Evolutionary conservation across 108 stramenopile genomes (phyloP), one percentile per base, ranked within the genome.

Genomic region (Discostella pseudostelligera): DNA sequence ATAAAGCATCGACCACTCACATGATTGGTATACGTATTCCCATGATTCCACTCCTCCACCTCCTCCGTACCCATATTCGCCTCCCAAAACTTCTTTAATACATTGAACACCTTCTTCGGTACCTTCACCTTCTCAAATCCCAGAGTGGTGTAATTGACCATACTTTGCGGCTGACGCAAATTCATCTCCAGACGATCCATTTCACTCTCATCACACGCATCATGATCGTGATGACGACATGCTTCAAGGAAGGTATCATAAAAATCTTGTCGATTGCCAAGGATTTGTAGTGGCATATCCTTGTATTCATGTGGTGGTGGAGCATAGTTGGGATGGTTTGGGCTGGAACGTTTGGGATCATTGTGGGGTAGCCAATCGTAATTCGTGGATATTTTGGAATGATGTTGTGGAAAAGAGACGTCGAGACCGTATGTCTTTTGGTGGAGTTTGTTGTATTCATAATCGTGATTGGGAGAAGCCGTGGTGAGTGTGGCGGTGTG

Each of bases 61-160:
- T 53, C 42, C 49, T 72, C 72, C 46, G 69, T 72, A 0, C 63
- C 74, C 20, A 40, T 14, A 69, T 92, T 82, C 0, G 44, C 48
- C 11, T 87, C 76, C 83, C 84, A 95, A 68, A 90, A 89, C 1
- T 82, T 66, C 20, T 59, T 53, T 0, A 90, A 29, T 35, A 76
- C 13, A 3, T 65, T 28, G 54, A 70, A 84, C 11, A 95, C 58
- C 44, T 73, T 49, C 8, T 63, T 14, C 4, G 94, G 94, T 0
- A 86, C 79, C 14, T 46, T 45, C 17, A 82, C 72, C 47, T 87
- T 86, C 37, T 51, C 16, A 65, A 81, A 90, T 45, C 93, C 93
- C 39, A 72, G 25, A 24, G 84, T 60, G 6, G 93, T 94, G 59
- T 80, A 84, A 37, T 84, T 84, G 46, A 83, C 20, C 73, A 78